Conservation (phyloP, 1,139 yeast species). For the Blastobotrys capitulatus region DNA sequence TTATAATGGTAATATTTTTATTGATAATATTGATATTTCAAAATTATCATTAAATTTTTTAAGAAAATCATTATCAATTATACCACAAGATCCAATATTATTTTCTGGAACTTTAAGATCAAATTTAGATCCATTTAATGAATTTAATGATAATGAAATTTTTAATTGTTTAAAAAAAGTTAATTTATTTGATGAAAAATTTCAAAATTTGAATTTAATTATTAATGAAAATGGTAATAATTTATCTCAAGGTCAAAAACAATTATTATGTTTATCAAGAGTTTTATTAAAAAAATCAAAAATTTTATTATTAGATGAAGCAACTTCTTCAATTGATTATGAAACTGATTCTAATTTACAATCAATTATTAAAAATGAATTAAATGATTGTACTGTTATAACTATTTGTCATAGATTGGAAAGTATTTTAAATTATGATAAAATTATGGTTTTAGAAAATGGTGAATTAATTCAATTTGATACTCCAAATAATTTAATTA, state of each 20-base stretch:
- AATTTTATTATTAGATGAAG: conserved; percentile 68
- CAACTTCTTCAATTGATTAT: conserved; percentile 78
- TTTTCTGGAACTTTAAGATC: conserved; percentile 58
- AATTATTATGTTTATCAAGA: conserved; percentile 65
- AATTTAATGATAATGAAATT: conserved; percentile 40
- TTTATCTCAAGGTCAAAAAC: conserved; percentile 71
- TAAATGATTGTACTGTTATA: conserved; percentile 59
- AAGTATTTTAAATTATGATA: conserved; percentile 74
- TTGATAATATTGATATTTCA: conserved; percentile 55
- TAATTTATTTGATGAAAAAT: conserved; percentile 1
- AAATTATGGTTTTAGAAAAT: conserved; percentile 56
- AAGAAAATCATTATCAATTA: conserved; percentile 55
- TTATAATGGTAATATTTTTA: conserved; percentile 45
- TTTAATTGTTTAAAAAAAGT: conserved; percentile 35
- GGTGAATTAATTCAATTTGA: conserved; percentile 70
- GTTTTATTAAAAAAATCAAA: conserved; percentile 60
- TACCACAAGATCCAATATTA: conserved; percentile 70
- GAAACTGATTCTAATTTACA: conserved; percentile 74
- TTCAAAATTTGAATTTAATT: conserved; percentile 42
- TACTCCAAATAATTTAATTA: conserved; percentile 47
- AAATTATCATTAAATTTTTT: conserved; percentile 49
- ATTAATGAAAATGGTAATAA: conserved; percentile 56
- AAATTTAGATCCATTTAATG: conserved; percentile 59
- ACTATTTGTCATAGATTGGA: conserved; percentile 81
- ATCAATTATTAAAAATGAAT: conserved; percentile 60